phyloP scores from a whole-genome alignment of 108 stramenopile genomes.

The Licmophora abbreviata region DNA sequence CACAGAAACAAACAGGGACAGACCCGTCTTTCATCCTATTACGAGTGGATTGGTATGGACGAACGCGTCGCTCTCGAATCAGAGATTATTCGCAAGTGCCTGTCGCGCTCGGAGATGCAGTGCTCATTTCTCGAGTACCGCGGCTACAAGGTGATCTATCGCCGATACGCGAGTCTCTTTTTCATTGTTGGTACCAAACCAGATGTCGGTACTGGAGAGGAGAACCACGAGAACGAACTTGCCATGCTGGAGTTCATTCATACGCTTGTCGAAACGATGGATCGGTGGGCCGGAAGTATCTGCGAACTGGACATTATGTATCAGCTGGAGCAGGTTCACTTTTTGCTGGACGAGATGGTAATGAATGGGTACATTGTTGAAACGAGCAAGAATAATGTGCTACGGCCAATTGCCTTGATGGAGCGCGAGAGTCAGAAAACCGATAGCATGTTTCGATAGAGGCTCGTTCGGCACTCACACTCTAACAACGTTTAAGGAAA shows the following conservation, averaged over 20 bases:
- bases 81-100: constrained; percentile 92
- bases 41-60: constrained; percentile 86
- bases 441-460: constrained; percentile 87
- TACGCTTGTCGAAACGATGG: constrained; percentile 80
- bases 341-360: constrained; percentile 94
- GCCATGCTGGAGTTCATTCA: constrained; percentile 95
- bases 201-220: constrained; percentile 51
- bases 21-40: constrained; percentile 90
- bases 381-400: constrained; percentile 81
- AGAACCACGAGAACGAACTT: constrained; percentile 91
- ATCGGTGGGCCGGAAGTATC: constrained; percentile 59
- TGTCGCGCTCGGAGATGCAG: constrained; percentile 85
- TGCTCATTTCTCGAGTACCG: constrained; percentile 95
- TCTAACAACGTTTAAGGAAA: too few species aligned
- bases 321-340: constrained; percentile 93
- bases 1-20: constrained; percentile 94
- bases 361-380: constrained; percentile 91
- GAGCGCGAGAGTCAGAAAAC: constrained; percentile 80
- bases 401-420: constrained; percentile 85
- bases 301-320: constrained; percentile 98
- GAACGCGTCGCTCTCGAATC: constrained; percentile 89
- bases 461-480: too few species aligned
- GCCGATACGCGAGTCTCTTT: constrained; percentile 90
- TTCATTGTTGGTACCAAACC: constrained; percentile 94
- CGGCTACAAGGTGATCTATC: constrained; percentile 91